Evolutionary conservation across 495 filamentous ascomycete species (phyloP), one percentile per base, ranked within the genome.

Genomic region (Gamarada debralockiae): DNA sequence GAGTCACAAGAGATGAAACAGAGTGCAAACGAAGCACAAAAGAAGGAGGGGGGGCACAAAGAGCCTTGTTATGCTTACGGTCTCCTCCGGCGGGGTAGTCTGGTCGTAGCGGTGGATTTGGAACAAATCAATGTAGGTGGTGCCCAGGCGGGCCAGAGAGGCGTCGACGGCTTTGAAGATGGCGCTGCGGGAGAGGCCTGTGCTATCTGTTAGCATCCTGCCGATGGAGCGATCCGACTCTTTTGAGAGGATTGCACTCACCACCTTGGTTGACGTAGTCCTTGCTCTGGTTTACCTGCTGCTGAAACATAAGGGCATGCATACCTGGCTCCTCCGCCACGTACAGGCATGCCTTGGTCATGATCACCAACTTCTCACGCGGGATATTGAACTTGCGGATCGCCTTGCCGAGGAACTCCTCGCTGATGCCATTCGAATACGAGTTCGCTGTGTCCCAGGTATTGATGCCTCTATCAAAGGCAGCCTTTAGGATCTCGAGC

Each of bases 351-450:
- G 85, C 87, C 70, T 93, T 92, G 34, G 80, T 85, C 59, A 91
- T 67, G 61, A 93, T 84, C 39, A 91, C 80, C 31, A 95, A 72
- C 52, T 82, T 82, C 50, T 81, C 68, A 23, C 89, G 85, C 0
- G 87, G 86, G 57, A 93, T 90, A 47, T 78, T 73, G 72, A 82
- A 90, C 56, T 85, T 71, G 63, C 80, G 82, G 50, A 92, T 66
- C 3, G 89, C 87, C 66, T 90, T 90, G 63, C 81, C 87, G 48
- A 92, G 73, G 59, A 92, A 79, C 46, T 74, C 62, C 63, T 93
- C 89, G 5, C 79, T 83, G 2, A 57, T 67, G 25, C 89, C 89
- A 62, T 90, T 78, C 2, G 84, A 87, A 70, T 92, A 92, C 55
- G 67, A 42, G 48, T 77, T 71, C 22, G 69, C 83, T 39, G 63